Percentiles rank a stretch among this genome's conserved stretches.
Conservation (phyloP, 495 filamentous ascomycete species). For the Penicillium longicatenatum region DNA sequence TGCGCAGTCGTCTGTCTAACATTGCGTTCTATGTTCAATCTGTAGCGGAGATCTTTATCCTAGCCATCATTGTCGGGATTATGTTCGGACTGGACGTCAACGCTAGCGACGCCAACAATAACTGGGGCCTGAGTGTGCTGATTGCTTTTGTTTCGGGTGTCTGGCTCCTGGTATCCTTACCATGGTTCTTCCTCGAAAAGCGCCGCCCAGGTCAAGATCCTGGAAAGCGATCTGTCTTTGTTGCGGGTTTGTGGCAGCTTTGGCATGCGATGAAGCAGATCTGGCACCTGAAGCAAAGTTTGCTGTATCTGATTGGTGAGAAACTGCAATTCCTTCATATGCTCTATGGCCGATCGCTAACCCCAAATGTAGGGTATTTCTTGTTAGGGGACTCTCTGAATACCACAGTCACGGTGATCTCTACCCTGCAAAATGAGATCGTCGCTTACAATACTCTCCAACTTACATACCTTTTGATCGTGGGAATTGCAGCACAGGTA, state of each 20-base stretch:
- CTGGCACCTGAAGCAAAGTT: conserved; percentile 63
- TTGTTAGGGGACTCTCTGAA: conserved; percentile 65
- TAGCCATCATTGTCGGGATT: conserved; percentile 63
- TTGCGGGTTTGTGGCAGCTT: conserved; percentile 61
- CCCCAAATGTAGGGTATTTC: conserved; percentile 54
- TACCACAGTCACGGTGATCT: conserved; percentile 68
- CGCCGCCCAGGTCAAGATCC: conserved; percentile 58
- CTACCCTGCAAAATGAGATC: conserved; percentile 62
- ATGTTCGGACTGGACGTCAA: conserved; percentile 63
- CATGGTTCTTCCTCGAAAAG: conserved; percentile 68
- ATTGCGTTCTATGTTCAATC: conserved; percentile 64
- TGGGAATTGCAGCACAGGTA: conserved; percentile 61
- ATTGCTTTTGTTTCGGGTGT: conserved; percentile 66
- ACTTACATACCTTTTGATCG: conserved; percentile 63
- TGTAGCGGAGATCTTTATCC: conserved; percentile 59
- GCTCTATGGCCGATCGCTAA: not conserved
- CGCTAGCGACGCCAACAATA: conserved; percentile 59
- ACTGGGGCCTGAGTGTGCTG: conserved; percentile 64
- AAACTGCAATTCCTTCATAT: not conserved
- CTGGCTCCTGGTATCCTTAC: conserved; percentile 60
- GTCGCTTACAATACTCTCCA: conserved; percentile 62
- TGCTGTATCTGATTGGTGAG: conserved; percentile 62
- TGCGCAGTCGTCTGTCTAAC: conserved; percentile 61
- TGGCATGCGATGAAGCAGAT: conserved; percentile 58
- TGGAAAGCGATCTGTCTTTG: conserved; percentile 45